Evolutionary conservation across 495 filamentous ascomycete species (phyloP).

Genomic region (Cetradonia linearis): DNA sequence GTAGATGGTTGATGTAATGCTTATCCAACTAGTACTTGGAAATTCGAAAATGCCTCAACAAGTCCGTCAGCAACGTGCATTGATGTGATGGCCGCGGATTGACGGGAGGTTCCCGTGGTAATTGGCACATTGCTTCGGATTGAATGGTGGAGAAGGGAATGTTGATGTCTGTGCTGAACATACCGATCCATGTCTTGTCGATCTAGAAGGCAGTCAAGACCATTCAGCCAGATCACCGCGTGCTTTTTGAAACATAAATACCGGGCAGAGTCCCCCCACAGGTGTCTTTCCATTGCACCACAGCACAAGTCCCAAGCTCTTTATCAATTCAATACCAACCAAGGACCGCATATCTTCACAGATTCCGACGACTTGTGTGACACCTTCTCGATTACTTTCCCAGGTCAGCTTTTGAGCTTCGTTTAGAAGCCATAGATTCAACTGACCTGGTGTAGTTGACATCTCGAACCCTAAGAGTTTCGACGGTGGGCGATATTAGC

Average conservation of each 20-base stretch:
- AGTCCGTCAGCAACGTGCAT: constrained; percentile 18
- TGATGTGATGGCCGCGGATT: constrained; percentile 11
- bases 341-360: not conserved
- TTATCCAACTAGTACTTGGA: constrained; percentile 8
- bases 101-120: not conserved
- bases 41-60: constrained; percentile 10
- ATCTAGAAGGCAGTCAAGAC: constrained; percentile 5
- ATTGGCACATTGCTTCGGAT: constrained; percentile 1
- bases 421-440: not conserved
- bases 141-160: not conserved
- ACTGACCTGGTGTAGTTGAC: not conserved
- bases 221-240: constrained; percentile 16
- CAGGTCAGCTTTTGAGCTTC: constrained; percentile 11
- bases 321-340: constrained; percentile 6
- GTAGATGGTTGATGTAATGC: not conserved
- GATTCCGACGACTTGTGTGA: constrained; percentile 6
- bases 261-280: constrained; percentile 4
- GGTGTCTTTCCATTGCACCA: constrained; percentile 1
- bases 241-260: constrained; percentile 24
- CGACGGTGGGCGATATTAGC: not conserved
- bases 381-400: not conserved
- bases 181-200: constrained; percentile 7
- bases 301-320: not conserved
- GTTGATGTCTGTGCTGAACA: constrained; percentile 3
- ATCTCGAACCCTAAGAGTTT: constrained; percentile 5